These are phyloP conservation scores for Colletotrichum shisoi DNA, from an alignment of 2,329 filamentous ascomycete genomes.

Conservation along the genomic window DNA sequence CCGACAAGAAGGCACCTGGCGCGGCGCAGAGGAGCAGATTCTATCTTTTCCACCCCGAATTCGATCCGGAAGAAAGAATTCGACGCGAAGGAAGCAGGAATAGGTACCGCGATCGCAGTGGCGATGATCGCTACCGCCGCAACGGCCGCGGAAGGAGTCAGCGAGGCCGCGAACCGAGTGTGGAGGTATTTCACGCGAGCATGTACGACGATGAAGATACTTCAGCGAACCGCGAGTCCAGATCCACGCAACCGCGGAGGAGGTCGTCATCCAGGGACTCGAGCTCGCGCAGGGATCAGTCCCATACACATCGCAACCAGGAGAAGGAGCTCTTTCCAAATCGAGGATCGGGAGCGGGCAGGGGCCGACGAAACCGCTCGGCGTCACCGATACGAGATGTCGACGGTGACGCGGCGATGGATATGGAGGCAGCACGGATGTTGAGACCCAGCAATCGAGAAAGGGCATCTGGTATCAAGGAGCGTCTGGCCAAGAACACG, in stretches of 20 bases:
- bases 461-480: constrained; percentile 48
- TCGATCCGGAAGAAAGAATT: constrained; percentile 79
- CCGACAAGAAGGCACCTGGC: constrained; percentile 81
- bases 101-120: constrained; percentile 69
- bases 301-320: constrained; percentile 52
- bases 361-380: constrained; percentile 56
- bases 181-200: constrained; percentile 72
- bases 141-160: constrained; percentile 52
- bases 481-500: constrained; percentile 46
- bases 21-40: constrained; percentile 85
- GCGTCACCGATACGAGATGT: constrained; percentile 59
- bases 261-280: constrained; percentile 41
- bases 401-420: constrained; percentile 54
- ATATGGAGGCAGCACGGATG: constrained; percentile 41
- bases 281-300: constrained; percentile 43
- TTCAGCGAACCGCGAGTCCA: constrained; percentile 44
- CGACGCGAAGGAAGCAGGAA: constrained; percentile 66
- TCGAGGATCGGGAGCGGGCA: constrained; percentile 41
- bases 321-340: constrained; percentile 71
- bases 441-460: constrained; percentile 48
- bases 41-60: constrained; percentile 89
- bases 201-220: constrained; percentile 74
- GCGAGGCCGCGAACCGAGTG: constrained; percentile 55
- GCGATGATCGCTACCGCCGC: constrained; percentile 48
- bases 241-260: constrained; percentile 49